These are phyloP conservation scores for Vitis hybrid DNA, from an alignment of 177 flowering plant species.

Conservation along the genomic window DNA sequence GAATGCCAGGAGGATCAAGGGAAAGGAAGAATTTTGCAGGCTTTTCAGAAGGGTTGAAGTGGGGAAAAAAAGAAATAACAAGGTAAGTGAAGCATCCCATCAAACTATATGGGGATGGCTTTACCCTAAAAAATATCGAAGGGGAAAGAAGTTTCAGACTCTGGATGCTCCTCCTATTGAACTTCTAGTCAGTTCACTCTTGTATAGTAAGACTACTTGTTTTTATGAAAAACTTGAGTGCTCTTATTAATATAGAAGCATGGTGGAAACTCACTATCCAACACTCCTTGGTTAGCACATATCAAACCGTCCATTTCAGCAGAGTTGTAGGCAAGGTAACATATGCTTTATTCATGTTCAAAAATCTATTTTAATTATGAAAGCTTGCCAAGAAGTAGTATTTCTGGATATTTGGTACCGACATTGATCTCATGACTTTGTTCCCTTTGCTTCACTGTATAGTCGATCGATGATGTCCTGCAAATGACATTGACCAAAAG, in stretches of 20 bases:
- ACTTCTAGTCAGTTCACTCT: too few relatives aligned
- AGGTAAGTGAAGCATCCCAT: too few relatives aligned
- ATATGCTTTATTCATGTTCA: background rate
- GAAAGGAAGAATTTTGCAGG: too few relatives aligned
- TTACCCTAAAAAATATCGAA: too few relatives aligned
- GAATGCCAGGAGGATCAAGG: too few relatives aligned
- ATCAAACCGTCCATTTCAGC: background rate
- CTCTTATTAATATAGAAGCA: conserved; percentile 12
- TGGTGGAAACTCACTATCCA: background rate
- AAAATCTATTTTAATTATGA: background rate
- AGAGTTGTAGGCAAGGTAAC: background rate
- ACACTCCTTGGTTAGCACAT: background rate
- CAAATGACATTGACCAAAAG: conserved; percentile 7
- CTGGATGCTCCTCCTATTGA: too few relatives aligned
- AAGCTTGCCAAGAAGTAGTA: background rate
- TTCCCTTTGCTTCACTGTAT: conserved; percentile 64
- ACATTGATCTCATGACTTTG: conserved; percentile 35
- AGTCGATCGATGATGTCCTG: conserved; percentile 69
- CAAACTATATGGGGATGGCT: too few relatives aligned
- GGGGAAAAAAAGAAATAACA: too few relatives aligned
- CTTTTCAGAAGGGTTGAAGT: too few relatives aligned
- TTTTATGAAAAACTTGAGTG: background rate
- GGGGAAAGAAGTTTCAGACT: too few relatives aligned
- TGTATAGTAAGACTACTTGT: too few relatives aligned
- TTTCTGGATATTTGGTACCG: background rate